Evolutionary conservation across 352 stramenopile genomes (phyloP), one percentile per base, ranked within the genome.

Genomic region (Pythium monospermum): DNA sequence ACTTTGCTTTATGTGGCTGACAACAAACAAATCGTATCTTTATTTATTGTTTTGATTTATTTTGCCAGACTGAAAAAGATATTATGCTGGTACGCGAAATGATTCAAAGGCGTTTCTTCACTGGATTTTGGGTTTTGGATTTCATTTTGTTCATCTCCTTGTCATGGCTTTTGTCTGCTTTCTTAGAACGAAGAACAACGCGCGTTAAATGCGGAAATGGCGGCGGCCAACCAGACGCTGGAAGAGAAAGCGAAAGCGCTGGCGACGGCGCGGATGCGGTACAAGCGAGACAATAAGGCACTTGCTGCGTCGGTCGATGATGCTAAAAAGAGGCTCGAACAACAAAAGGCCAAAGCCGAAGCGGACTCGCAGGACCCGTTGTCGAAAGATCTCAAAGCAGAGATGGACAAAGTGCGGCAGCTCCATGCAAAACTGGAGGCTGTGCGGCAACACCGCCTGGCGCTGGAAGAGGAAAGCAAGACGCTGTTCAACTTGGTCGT

Each of bases 401-500:
- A 92, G 52, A 90, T 94, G 73, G 83, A 94, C 13, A 91, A 88
- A 45, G 74, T 94, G 40, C 82, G 79, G 6, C 72, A 91, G 45
- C 53, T 94, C 19, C 81, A 94, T 58, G 71, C 81, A 16, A 94
- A 94, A 56, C 64, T 94, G 25, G 83, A 94, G 37, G 79, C 83
- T 13, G 81, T 94, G 49, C 81, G 83, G 18, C 78, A 94, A 57
- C 83, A 94, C 57, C 83, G 83, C 56, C 69, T 94, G 15, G 83
- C 84, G 13, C 68, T 94, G 21, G 83, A 94, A 62, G 83, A 94
- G 54, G 83, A 94, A 56, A 91, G 83, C 71, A 94, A 94, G 64
- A 77, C 83, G 55, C 71, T 94, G 65, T 94, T 90, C 71, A 94
- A 87, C 54, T 74, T 87, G 67, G 83, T 94, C 38, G 83, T 94